Base-by-base conservation (phyloP, 129 eudicot genomes). In the Lonicera japonica region DNA sequence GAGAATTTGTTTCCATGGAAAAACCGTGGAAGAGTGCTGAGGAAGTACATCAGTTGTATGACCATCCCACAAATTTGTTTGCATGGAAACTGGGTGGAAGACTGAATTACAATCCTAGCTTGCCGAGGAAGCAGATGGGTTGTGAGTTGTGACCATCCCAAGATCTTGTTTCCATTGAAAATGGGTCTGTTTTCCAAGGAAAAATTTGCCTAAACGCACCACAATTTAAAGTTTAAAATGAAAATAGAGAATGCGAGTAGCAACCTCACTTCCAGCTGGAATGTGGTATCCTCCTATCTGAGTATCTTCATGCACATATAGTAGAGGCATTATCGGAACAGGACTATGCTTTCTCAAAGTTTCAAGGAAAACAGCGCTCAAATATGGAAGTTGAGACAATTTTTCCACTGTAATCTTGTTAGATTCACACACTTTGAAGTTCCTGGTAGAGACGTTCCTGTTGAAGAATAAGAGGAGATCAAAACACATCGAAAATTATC, bases 261-360 rank as follows among this genome's bases (percentile, higher is more conserved):
- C 46, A 23, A 83, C 86, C 90, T 83, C 79, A 14, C 52, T 80
- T 58, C 83, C 86, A 11, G 74, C 73, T 22, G 86, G 90, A 59
- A 83, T 46, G 43, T 47, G 51, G 25, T 79, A 76, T 23, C 90
- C 90, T 64, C 86, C 86, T 21, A 83, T 21, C 48, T 83, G 73
- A 5, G 81, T 66, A 15, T 83, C 83, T 60, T 83, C 90, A 20
- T 77, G 68, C 5, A 60, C 90, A 61, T 73, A 80, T 51, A 76
- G 61, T 16, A 83, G 57, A 24, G 90, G 90, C 60, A 73, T 54
- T 36, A 83, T 56, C 0, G 86, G 79, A 8, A 57, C 76, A 1
- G 90, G 90, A 39, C 83, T 83, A 47, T 83, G 73, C 47, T 50
- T 70, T 70, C 90, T 70, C 63, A 83, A 17, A 5, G 86, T 83